phyloP scores from a whole-genome alignment of 148 eudicot species.

The Rhododendron molle region DNA sequence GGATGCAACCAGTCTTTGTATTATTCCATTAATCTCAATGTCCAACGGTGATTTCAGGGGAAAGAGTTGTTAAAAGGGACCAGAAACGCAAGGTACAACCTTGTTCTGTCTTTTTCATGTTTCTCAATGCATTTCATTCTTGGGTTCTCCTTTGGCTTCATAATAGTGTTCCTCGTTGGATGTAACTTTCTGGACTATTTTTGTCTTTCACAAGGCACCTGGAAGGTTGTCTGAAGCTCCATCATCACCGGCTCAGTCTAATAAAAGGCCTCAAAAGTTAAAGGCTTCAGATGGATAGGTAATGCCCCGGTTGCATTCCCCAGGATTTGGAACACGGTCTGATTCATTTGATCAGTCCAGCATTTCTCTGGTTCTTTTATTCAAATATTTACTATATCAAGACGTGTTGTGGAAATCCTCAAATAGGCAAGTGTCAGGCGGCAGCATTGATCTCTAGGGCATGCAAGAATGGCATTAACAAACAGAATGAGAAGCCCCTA shows the following conservation, averaged over 20 bases:
- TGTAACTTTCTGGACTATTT: neutral
- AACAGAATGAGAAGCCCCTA: neutral
- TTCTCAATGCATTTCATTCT: neutral
- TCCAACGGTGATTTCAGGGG: constrained; percentile 45
- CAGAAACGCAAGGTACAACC: constrained; percentile 77
- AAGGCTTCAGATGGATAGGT: constrained; percentile 57
- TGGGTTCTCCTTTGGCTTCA: neutral
- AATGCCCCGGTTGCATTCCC: neutral
- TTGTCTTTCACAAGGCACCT: constrained; percentile 53
- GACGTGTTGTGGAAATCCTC: neutral
- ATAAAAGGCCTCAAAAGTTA: constrained; percentile 89
- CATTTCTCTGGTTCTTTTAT: neutral
- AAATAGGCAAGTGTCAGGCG: neutral
- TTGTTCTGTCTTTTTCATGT: neutral
- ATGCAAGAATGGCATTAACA: neutral
- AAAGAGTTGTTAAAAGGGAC: constrained; percentile 77
- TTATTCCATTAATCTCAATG: neutral
- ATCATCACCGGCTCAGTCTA: constrained; percentile 76
- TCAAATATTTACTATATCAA: neutral
- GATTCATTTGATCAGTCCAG: neutral
- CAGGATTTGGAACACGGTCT: neutral
- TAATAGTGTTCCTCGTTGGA: neutral
- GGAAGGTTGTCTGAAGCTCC: constrained; percentile 74
- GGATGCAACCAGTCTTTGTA: neutral
- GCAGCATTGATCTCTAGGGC: neutral